Evolutionary conservation across 2,329 filamentous ascomycete genomes (phyloP).

Genomic region (Cryphonectria naterciae): DNA sequence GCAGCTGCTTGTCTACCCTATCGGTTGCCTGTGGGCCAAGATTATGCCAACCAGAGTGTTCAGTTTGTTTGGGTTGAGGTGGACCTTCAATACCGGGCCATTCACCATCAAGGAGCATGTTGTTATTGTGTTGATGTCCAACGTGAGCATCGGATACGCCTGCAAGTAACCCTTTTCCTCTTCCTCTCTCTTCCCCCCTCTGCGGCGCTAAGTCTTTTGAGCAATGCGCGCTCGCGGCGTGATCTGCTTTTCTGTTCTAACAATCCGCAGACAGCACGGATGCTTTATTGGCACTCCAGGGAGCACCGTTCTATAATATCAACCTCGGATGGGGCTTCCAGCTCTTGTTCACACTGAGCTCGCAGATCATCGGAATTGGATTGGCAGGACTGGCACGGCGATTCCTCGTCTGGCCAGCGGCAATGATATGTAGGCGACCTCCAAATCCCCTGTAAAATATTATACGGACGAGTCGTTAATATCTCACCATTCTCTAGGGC

Average conservation of each 20-base stretch:
- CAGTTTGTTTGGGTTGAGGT: conserved; percentile 46
- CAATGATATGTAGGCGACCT: conserved; percentile 49
- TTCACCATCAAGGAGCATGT: conserved; percentile 53
- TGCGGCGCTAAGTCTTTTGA: too few relatives aligned
- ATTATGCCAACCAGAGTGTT: conserved; percentile 46
- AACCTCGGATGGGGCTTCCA: conserved; percentile 54
- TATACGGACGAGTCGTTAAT: neutral
- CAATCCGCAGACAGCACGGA: conserved; percentile 43
- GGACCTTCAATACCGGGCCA: conserved; percentile 48
- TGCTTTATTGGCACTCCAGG: conserved; percentile 44
- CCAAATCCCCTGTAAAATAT: too few relatives aligned
- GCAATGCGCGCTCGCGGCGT: too few relatives aligned
- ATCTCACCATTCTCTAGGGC: conserved; percentile 18
- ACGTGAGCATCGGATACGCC: conserved; percentile 39
- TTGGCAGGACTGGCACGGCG: conserved; percentile 53
- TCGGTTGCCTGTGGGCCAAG: conserved; percentile 49
- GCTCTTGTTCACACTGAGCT: conserved; percentile 52
- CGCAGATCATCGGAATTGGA: conserved; percentile 57
- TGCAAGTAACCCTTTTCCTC: neutral
- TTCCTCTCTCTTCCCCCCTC: neutral
- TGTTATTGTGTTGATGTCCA: conserved; percentile 50
- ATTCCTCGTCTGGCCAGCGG: conserved; percentile 53
- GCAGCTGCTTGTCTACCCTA: conserved; percentile 47
- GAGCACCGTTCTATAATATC: conserved; percentile 46
- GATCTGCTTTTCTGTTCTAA: neutral